Base-by-base conservation (phyloP, 768 basidiomycete genomes). In the Psilocybe cyanescens region DNA sequence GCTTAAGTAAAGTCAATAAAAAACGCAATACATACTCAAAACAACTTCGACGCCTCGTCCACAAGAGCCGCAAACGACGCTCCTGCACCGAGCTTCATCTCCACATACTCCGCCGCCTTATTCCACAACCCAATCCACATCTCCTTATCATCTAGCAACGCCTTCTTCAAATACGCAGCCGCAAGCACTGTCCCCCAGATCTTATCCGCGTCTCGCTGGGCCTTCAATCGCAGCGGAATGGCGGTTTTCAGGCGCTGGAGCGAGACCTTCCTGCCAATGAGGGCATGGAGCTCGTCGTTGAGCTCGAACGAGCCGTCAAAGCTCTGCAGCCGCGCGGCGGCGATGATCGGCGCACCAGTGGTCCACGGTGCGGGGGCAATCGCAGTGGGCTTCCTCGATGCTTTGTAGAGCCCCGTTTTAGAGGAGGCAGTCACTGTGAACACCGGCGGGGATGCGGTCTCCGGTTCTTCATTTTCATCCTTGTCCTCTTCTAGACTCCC, bases 71-170 rank as follows among this genome's bases (percentile, higher is more conserved):
- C 17, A n/a, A 60, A 41, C 0, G 59, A 55, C 55, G 37, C 29
- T 3, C 55, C 47, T 24, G 9, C 29, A n/a, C 54, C 59, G 8
- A 60, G 53, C 17, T 19, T 47, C 16, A 33, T n/a, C 19, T 60
- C 47, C 9, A 55, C 52, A 30, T 60, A 60, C n/a, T 24, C 35
- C 1, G 53, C 47, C 7, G 59, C 59, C 54, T 60, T 60, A 19
- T 55, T 46, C 59, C 59, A 60, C 47, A 55, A 53, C 4, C 59
- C 59, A 19, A 60, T 60, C 59, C 59, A 60, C 7, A 55, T 35
- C 17, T 60, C 59, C 31, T 54, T 60, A n/a, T 55, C 54, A 9
- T 60, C 45, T 1, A 46, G 52, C 30, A 55, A 41, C 30, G 31
- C 12, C 4, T 37, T 55, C 47, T 55, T 60, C 45, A 60, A 37